Percentiles rank a stretch among this genome's conserved stretches.
Evolutionary conservation across 2,329 filamentous ascomycete species (phyloP).

Genomic region (Trichoderma koningii): DNA sequence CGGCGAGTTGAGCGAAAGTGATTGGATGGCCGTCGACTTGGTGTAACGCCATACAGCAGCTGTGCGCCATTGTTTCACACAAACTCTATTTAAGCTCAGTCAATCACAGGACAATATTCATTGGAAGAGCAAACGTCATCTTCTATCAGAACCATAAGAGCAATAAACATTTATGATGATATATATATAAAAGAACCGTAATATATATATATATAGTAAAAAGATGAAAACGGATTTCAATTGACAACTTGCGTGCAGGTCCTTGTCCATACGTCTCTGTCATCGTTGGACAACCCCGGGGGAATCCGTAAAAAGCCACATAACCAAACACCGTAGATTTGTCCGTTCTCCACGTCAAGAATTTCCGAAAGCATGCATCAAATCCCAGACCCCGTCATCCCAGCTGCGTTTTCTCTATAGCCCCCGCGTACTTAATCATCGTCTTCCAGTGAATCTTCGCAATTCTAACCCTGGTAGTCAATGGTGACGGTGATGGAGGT

Average conservation of each 20-base stretch:
- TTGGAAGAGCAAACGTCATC: slow-evolving; percentile 5
- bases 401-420: slow-evolving; percentile 11
- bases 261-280: not conserved
- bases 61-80: slow-evolving; percentile 9
- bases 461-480: slow-evolving; percentile 33
- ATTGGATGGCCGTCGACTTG: not conserved
- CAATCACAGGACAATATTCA: not conserved
- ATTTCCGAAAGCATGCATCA: slow-evolving; percentile 21
- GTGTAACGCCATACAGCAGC: slow-evolving; percentile 15
- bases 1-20: not conserved
- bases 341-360: slow-evolving; percentile 13
- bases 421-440: not conserved
- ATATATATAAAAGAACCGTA: slow-evolving; percentile 24
- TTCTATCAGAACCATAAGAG: not conserved
- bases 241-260: slow-evolving; percentile 13
- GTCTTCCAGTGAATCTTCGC: not conserved
- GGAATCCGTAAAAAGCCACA: slow-evolving; percentile 27
- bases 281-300: slow-evolving; percentile 11
- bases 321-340: slow-evolving; percentile 29
- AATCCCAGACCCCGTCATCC: slow-evolving; percentile 17
- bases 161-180: slow-evolving; percentile 27
- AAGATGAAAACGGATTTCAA: slow-evolving; percentile 17
- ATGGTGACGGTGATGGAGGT: slow-evolving; percentile 39
- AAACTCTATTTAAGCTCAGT: slow-evolving; percentile 24
- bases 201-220: slow-evolving; percentile 24